Evolutionary conservation across 345 rosid species (phyloP), one percentile per base, ranked within the genome.

Genomic region (Eucalyptus polyanthemos): DNA sequence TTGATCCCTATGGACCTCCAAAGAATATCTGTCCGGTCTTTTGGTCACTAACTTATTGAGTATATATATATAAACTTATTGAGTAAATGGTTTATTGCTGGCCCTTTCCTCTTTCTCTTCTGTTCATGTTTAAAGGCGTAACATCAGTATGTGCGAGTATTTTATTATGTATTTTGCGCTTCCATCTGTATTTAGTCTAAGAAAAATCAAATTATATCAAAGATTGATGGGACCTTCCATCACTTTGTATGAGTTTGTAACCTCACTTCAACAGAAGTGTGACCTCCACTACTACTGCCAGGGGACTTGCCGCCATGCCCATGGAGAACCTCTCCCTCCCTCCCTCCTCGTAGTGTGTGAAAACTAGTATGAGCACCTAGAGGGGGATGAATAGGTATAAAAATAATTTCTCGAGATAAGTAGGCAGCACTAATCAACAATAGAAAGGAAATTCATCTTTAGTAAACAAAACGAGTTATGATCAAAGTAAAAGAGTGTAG

Each of bases 221-320:
- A 62, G 69, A 62, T 62, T 62, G 31, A 29, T 27, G 15, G 69
- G 69, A 27, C 31, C 31, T 62, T 62, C 69, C 34, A 27, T 27
- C 69, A 13, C 69, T 27, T 62, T 62, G 69, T 62, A 27, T 62
- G 69, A 40, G 83, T 40, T 37, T 40, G 83, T 40, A 40, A 76
- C 83, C 47, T 21, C 83, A 21, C 83, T 37, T 76, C 47, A 76
- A 42, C 47, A 21, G 29, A 40, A 76, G 83, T 1, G 47, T 76
- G 15, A 17, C 29, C 47, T 11, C 47, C 9, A 1, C 7, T 0
- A 40, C 14, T 7, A 29, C 29, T 2, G 6, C 29, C 16, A 0
- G 27, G 47, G 83, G 47, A 40, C 15, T 21, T 76, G 47, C 83
- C 47, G 29, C 83, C 29, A 21, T 37, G 83, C 83, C 29, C 0